Base-by-base conservation (phyloP, 2,329 filamentous ascomycete species). In the Metarhizium sp. region DNA sequence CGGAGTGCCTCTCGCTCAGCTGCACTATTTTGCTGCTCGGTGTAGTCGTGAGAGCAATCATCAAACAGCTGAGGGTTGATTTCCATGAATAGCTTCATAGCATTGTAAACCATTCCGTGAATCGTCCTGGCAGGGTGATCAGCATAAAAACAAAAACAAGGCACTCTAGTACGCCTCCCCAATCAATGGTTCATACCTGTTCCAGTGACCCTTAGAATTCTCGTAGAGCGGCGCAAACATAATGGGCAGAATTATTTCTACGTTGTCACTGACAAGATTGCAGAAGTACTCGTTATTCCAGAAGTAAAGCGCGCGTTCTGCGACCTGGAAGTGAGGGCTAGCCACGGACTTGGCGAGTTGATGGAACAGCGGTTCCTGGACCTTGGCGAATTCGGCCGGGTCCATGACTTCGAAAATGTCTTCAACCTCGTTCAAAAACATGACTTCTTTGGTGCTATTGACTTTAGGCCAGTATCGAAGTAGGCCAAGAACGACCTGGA, bases 211-310 rank as follows among this genome's bases (percentile, higher is more conserved):
- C 75, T 99, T 99, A 4, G 92, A 97, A 71, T 99, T 99, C 72
- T 99, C 94, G 65, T 96, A 99, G 34, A 99, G 79, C 2, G 94
- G 92, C 30, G 92, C 92, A 74, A 99, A 99, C 94, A 99, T 99
- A 69, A 99, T 99, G 3, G 94, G 94, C 48, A 99, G 78, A 64
- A 99, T 99, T 50, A 96, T 92, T 67, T 97, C 92, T 55, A 99
- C 94, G 66, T 99, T 99, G 74, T 99, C 94, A 76, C 92, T 96
- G 62, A 99, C 94, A 57, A 99, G 79, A 68, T 97, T 99, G 78
- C 94, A 99, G 75, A 99, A 99, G 71, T 99, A 99, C 71, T 99
- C 94, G 68, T 99, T 99, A 78, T 99, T 99, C 94, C 94, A 99
- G 77, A 99, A 99, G 75, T 99, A 99, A 32, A 99, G 80, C 5